phyloP scores from a whole-genome alignment of 495 filamentous ascomycete genomes.

The Annulohypoxylon bovei region DNA sequence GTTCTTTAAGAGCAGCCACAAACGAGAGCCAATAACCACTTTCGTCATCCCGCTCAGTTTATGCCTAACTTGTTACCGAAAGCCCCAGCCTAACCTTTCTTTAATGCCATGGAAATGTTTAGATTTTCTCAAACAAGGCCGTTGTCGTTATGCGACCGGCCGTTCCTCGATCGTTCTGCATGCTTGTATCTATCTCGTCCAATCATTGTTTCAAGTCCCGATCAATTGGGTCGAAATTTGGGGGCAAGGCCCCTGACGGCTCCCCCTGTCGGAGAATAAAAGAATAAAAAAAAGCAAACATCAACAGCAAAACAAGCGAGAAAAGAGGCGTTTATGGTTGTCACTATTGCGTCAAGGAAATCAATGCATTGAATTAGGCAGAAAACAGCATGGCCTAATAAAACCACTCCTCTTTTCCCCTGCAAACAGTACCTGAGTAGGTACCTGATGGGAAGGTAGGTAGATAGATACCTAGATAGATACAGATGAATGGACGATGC shows the following conservation, averaged over 20 bases:
- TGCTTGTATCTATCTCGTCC: conserved; percentile 15
- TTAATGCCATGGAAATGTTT: not conserved
- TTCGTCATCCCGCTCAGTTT: conserved; percentile 14
- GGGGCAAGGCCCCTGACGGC: conserved; percentile 17
- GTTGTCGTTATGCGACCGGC: conserved; percentile 34
- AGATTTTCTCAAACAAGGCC: conserved; percentile 37
- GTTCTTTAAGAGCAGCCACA: conserved; percentile 3
- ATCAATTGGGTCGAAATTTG: conserved; percentile 43
- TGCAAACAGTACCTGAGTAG: conserved; percentile 4
- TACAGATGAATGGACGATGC: conserved; percentile 7
- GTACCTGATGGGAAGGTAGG: no score
- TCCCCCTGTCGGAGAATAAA: conserved; percentile 20
- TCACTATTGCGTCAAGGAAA: conserved; percentile 30
- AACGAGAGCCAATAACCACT: conserved; percentile 9
- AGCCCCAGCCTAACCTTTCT: conserved; percentile 19
- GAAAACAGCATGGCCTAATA: conserved; percentile 30
- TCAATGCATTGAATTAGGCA: conserved; percentile 30
- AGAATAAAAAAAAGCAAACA: conserved; percentile 31
- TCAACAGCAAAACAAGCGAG: conserved; percentile 27
- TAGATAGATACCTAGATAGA: not conserved
- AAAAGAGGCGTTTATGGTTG: conserved; percentile 19
- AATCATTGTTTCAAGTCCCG: conserved; percentile 30
- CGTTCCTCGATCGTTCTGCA: conserved; percentile 28
- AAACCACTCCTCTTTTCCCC: conserved; percentile 7
- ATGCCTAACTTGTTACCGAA: conserved; percentile 37